Conservation (phyloP, 805 yeast genomes). For the Saccharomycopsis malanga region DNA sequence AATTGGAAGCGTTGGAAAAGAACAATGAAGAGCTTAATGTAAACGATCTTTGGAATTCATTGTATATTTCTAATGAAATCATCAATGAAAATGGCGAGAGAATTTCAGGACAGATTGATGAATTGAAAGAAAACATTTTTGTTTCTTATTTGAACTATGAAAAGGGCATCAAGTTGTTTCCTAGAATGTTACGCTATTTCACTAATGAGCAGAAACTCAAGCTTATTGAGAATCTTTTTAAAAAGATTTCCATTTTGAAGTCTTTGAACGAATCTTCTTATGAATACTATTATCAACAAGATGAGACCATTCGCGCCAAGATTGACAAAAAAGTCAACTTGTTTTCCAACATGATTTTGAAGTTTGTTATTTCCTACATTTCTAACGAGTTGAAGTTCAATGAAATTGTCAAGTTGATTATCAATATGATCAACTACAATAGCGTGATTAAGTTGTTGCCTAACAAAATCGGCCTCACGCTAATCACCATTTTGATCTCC, state of each 20-base stretch:
- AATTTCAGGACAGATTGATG: conserved; percentile 29
- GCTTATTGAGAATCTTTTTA: conserved; percentile 68
- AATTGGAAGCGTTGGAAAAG: conserved; percentile 69
- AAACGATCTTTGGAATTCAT: conserved; percentile 63
- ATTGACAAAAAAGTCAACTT: conserved; percentile 55
- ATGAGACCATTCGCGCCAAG: conserved; percentile 46
- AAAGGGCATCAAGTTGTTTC: conserved; percentile 83
- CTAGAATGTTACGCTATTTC: conserved; percentile 80
- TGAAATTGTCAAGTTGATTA: conserved; percentile 71
- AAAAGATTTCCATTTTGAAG: conserved; percentile 70
- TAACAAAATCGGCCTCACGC: conserved; percentile 74
- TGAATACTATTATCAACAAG: conserved; percentile 43
- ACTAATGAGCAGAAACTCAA: conserved; percentile 69
- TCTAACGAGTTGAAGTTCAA: conserved; percentile 69
- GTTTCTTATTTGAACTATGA: conserved; percentile 75
- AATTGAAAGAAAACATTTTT: conserved; percentile 69
- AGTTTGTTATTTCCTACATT: conserved; percentile 74
- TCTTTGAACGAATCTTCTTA: conserved; percentile 76
- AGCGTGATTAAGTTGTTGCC: conserved; percentile 48
- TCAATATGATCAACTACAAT: conserved; percentile 62
- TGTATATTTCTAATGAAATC: conserved; percentile 62
- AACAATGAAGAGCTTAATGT: conserved; percentile 42
- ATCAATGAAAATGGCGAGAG: conserved; percentile 25
- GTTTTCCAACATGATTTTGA: conserved; percentile 75
- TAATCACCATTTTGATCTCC: conserved; percentile 83